phyloP scores from a whole-genome alignment of 164 flowering plant species.

The Annona squamosa region DNA sequence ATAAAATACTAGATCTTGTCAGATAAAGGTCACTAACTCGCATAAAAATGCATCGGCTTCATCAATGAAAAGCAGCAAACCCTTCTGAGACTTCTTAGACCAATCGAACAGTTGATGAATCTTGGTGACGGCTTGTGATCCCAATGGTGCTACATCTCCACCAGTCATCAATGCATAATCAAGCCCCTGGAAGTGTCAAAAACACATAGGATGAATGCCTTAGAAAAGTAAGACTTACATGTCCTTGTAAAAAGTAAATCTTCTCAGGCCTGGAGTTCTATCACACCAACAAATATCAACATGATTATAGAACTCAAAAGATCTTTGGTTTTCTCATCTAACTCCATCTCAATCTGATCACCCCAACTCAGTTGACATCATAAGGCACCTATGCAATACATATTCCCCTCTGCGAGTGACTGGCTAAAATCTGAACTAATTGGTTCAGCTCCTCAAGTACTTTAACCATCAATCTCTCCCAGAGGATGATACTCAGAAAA shows the following conservation, averaged over 20 bases:
- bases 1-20: neutral
- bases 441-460: too few species aligned
- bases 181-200: conserved; percentile 51
- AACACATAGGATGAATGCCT: neutral
- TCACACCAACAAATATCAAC: neutral
- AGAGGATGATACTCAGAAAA: too few species aligned
- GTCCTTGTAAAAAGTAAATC: neutral
- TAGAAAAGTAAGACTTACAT: neutral
- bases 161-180: conserved; percentile 99
- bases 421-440: too few species aligned
- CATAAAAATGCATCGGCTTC: conserved; percentile 98
- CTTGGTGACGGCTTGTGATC: conserved; percentile 94
- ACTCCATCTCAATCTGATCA: too few species aligned
- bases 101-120: conserved; percentile 96
- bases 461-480: too few species aligned
- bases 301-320: too few species aligned
- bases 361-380: too few species aligned
- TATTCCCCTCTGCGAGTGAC: too few species aligned
- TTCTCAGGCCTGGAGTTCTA: neutral
- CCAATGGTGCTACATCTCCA: conserved; percentile 97
- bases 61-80: conserved; percentile 89
- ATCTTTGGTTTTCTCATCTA: too few species aligned
- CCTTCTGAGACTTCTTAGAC: conserved; percentile 81
- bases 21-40: conserved; percentile 61
- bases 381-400: too few species aligned